Conservation (phyloP, 2,329 filamentous ascomycete genomes). For the Colletotrichum kahawae region DNA sequence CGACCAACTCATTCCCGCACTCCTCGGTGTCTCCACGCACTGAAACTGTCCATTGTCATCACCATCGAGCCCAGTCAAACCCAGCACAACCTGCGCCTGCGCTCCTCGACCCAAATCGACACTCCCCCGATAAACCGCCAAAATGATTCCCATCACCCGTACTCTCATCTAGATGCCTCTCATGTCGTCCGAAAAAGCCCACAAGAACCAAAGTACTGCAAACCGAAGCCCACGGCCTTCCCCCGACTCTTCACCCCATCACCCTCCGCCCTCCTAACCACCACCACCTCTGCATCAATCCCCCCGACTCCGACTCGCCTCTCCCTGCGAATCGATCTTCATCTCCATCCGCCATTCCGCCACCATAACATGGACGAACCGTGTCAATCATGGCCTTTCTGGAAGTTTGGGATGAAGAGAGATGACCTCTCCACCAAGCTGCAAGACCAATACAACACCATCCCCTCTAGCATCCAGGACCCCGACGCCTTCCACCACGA, state of each 20-base stretch:
- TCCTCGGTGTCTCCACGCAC: conserved; percentile 22
- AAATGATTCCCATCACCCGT: neutral
- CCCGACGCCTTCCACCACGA: conserved; percentile 66
- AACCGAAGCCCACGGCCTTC: conserved; percentile 13
- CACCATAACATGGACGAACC: conserved; percentile 56
- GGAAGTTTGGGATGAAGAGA: conserved; percentile 68
- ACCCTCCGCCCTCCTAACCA: neutral
- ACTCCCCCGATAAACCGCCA: neutral
- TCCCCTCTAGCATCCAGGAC: conserved; percentile 61
- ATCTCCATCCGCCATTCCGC: neutral
- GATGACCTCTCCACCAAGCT: conserved; percentile 62
- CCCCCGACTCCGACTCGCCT: neutral
- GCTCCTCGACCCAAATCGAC: neutral
- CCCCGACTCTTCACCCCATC: neutral
- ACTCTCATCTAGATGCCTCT: conserved; percentile 7
- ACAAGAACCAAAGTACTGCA: neutral
- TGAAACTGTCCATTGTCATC: conserved; percentile 20
- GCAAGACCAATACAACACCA: conserved; percentile 65
- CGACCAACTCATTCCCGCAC: conserved; percentile 19
- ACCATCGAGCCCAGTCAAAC: conserved; percentile 6
- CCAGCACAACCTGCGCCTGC: neutral
- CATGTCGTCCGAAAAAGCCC: conserved; percentile 2
- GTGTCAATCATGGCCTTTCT: conserved; percentile 59
- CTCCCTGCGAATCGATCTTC: neutral
- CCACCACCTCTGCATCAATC: neutral